Percentiles rank a stretch among this genome's conserved stretches.
These are phyloP conservation scores for Ceratocystis albifundus DNA, from an alignment of 2,329 filamentous ascomycete species.

Conservation along the genomic window DNA sequence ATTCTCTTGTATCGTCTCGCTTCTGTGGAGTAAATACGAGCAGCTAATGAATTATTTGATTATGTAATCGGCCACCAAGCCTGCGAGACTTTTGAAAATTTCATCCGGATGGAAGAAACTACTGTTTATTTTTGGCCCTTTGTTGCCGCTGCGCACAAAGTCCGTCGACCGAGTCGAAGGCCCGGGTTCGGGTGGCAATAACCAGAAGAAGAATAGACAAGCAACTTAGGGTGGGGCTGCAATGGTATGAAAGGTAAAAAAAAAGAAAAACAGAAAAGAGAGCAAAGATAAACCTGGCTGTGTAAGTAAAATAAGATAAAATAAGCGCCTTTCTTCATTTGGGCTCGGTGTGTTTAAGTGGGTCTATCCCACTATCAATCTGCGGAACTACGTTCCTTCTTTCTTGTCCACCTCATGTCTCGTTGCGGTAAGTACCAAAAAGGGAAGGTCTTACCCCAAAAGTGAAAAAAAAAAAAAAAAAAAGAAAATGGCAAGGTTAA, in stretches of 20 bases:
- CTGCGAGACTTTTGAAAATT: too few relatives aligned
- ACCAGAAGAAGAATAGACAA: neutral
- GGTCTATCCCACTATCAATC: neutral
- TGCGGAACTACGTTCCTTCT: conserved; percentile 5
- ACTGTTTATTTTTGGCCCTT: too few relatives aligned
- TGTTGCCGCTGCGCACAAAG: neutral
- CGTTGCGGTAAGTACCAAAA: neutral
- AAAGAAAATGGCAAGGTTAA: neutral
- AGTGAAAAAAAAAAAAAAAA: too few relatives aligned
- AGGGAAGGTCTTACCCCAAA: neutral
- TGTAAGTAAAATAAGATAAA: conserved; percentile 2
- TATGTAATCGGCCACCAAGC: too few relatives aligned
- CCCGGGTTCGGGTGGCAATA: conserved; percentile 10
- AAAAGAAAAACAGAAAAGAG: neutral
- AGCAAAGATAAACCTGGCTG: neutral
- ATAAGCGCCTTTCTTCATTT: neutral
- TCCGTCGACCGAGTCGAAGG: neutral
- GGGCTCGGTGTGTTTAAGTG: neutral
- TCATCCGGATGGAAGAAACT: too few relatives aligned
- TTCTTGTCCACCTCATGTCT: neutral
- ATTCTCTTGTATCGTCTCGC: too few relatives aligned
- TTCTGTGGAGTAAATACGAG: too few relatives aligned
- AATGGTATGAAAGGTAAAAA: too few relatives aligned
- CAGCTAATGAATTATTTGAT: too few relatives aligned
- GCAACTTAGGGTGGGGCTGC: neutral